Percentiles rank a stretch among this genome's conserved stretches.
Evolutionary conservation across 2,329 filamentous ascomycete genomes (phyloP).

Genomic region (Fusarium fujikuroi): DNA sequence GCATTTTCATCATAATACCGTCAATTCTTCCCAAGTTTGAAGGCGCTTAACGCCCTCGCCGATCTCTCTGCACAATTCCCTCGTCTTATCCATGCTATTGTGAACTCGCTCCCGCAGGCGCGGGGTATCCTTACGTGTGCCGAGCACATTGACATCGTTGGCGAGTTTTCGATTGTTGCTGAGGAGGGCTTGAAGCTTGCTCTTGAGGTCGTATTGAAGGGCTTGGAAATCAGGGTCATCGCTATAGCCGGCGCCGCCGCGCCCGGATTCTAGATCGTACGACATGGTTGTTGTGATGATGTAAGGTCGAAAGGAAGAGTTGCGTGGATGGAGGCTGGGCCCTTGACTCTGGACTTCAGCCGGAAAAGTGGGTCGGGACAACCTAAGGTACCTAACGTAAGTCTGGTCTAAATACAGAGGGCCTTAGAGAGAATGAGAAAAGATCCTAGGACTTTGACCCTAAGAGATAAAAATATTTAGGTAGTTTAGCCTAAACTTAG

Average conservation of each 20-base stretch:
- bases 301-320: neutral
- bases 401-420: neutral
- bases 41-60: slow-evolving; percentile 95
- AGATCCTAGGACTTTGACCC: neutral
- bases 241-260: slow-evolving; percentile 79
- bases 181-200: slow-evolving; percentile 88
- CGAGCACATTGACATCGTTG: slow-evolving; percentile 85
- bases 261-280: slow-evolving; percentile 87
- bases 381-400: neutral
- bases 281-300: slow-evolving; percentile 70
- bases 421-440: neutral
- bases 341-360: neutral
- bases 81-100: slow-evolving; percentile 85
- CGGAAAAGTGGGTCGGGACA: neutral
- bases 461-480: neutral
- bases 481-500: neutral
- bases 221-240: slow-evolving; percentile 94
- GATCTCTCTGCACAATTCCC: slow-evolving; percentile 87
- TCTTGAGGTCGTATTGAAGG: slow-evolving; percentile 84
- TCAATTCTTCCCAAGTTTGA: slow-evolving; percentile 85
- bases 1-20: slow-evolving; percentile 58
- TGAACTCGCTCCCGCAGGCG: slow-evolving; percentile 91
- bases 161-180: slow-evolving; percentile 87
- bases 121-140: slow-evolving; percentile 91
- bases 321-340: neutral